Evolutionary conservation across 495 filamentous ascomycete genomes (phyloP).

Genomic region (Corynascus novoguineensis): DNA sequence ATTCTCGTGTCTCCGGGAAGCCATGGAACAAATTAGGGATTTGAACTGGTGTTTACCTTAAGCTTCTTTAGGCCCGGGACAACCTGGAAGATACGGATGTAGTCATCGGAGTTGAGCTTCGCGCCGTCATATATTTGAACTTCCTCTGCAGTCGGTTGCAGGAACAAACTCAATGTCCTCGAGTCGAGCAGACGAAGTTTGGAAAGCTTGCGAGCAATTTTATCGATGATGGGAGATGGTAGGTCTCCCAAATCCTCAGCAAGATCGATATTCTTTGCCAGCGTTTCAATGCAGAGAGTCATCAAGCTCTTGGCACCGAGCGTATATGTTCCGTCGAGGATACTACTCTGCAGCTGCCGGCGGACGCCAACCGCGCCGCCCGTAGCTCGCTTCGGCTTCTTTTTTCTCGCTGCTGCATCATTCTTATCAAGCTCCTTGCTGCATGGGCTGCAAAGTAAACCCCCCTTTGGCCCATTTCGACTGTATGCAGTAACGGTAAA

Average conservation of each 20-base stretch:
- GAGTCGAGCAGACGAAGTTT: slow-evolving; percentile 69
- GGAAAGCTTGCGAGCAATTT: slow-evolving; percentile 73
- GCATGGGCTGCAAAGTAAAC: slow-evolving; percentile 78
- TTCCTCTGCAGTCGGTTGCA: slow-evolving; percentile 58
- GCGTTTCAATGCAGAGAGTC: slow-evolving; percentile 77
- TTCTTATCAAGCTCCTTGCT: slow-evolving; percentile 68
- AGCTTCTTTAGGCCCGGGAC: slow-evolving; percentile 61
- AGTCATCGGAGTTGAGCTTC: slow-evolving; percentile 68
- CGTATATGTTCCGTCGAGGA: slow-evolving; percentile 65
- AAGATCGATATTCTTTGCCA: slow-evolving; percentile 74
- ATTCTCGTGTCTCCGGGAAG: background rate
- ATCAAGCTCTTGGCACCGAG: slow-evolving; percentile 67
- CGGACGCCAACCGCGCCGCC: slow-evolving; percentile 46
- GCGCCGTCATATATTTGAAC: slow-evolving; percentile 78
- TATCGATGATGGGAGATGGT: slow-evolving; percentile 59
- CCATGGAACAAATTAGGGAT: background rate
- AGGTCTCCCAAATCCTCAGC: slow-evolving; percentile 81
- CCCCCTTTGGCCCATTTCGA: slow-evolving; percentile 72
- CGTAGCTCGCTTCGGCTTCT: slow-evolving; percentile 40
- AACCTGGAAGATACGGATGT: slow-evolving; percentile 70
- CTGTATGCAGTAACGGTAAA: slow-evolving; percentile 94
- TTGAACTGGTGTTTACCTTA: slow-evolving; percentile 30
- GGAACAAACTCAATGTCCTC: slow-evolving; percentile 66
- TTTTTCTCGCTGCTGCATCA: slow-evolving; percentile 61
- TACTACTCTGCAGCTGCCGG: slow-evolving; percentile 68